These are phyloP conservation scores for Venturia nashicola DNA, from an alignment of 2,329 filamentous ascomycete genomes.

Conservation along the genomic window DNA sequence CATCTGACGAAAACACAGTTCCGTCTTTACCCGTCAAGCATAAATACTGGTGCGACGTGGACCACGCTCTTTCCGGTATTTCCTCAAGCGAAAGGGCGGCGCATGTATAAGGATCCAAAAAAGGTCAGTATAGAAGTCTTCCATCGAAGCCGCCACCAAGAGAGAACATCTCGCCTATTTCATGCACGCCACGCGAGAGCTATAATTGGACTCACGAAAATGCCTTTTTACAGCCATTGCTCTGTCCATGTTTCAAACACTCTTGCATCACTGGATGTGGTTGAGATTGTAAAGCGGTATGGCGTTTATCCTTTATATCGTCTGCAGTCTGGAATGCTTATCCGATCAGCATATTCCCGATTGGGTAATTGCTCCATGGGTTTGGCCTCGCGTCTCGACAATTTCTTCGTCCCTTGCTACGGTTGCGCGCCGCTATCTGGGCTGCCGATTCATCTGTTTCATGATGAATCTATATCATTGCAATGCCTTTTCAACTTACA, in stretches of 20 bases:
- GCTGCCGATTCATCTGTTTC: not conserved
- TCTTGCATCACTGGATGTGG: not conserved
- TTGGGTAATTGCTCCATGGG: not conserved
- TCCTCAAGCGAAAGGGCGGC: not conserved
- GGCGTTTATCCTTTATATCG: not conserved
- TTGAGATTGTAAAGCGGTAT: not conserved
- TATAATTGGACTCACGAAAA: not conserved
- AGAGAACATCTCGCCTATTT: not conserved
- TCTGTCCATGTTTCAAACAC: not conserved
- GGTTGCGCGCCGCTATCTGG: not conserved
- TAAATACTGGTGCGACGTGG: not conserved
- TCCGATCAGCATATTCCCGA: not conserved
- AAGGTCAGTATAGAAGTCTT: not conserved
- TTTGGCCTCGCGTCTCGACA: not conserved
- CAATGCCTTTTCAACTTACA: not conserved
- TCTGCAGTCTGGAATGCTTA: not conserved
- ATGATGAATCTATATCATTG: not conserved
- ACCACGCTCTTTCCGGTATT: not conserved
- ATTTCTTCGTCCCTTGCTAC: not conserved
- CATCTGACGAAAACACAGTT: not conserved
- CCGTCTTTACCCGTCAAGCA: not conserved
- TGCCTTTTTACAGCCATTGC: not conserved
- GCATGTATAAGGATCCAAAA: not conserved
- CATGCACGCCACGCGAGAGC: not conserved
- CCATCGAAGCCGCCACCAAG: not conserved